phyloP scores from a whole-genome alignment of 1,284 basidiomycete genomes.

The Ceratobasidium papillatum region DNA sequence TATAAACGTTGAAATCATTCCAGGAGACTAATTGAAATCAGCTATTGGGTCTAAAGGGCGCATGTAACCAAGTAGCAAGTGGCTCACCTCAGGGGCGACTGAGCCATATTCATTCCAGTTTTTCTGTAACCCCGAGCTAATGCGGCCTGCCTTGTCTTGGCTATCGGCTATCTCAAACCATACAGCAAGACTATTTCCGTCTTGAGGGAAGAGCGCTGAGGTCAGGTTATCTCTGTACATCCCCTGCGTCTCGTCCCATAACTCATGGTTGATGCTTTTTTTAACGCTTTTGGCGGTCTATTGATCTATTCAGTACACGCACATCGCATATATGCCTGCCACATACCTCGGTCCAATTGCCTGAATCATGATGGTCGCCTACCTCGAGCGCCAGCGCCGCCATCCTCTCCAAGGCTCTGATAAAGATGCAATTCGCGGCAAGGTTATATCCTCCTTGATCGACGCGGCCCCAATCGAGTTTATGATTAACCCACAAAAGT shows the following conservation, averaged over 20 bases:
- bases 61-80: not conserved
- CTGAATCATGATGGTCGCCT: not conserved
- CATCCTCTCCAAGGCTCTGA: constrained; percentile 23
- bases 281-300: constrained; percentile 22
- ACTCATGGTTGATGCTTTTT: not conserved
- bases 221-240: constrained; percentile 34
- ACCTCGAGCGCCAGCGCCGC: not conserved
- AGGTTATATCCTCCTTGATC: constrained; percentile 37
- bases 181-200: constrained; percentile 31
- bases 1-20: constrained; percentile 37
- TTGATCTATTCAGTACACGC: not conserved
- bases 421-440: constrained; percentile 30
- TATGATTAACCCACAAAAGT: constrained; percentile 29
- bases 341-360: constrained; percentile 1
- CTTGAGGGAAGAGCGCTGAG: constrained; percentile 8
- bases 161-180: constrained; percentile 21
- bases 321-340: too few species aligned
- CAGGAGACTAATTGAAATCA: constrained; percentile 13
- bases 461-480: constrained; percentile 32
- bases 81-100: constrained; percentile 25
- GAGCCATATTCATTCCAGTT: constrained; percentile 35
- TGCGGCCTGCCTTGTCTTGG: not conserved
- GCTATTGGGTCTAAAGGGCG: not conserved
- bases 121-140: constrained; percentile 15
- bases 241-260: constrained; percentile 27